Base-by-base conservation (phyloP, 148 eudicot species). In the Persicaria maculosa region DNA sequence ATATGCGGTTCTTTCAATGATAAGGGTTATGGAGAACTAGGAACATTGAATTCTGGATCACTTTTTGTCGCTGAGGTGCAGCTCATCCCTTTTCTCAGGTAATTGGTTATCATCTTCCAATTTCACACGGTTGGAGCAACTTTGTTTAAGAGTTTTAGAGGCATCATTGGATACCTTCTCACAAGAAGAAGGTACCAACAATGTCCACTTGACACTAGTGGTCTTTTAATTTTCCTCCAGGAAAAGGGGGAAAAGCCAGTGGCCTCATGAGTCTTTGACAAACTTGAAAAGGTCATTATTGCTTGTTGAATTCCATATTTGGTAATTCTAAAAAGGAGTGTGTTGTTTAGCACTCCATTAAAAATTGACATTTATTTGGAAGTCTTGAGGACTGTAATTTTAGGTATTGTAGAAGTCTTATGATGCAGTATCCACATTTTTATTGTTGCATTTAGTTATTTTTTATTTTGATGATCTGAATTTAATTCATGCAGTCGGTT, bases 401-500 rank as follows among this genome's bases (percentile, higher is more conserved):
- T 54, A 5, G 59, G 20, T 54, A 54, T 7, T 16, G 20, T 54
- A 4, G 52, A n/a, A 54, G 22, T 16, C 22, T 54, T 54, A 54
- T 54, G 59, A 16, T 54, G 20, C n/a, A 54, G 16, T 15, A 62
- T 62, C 44, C 44, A 31, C 68, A 11, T 62, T 31, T 2, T 62
- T 62, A 31, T 25, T 15, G 25, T 62, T 48, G 4, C 25, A 47
- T 71, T 72, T 58, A 64, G 36, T 44, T 6, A 50, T 50, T 44
- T 73, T 46, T 31, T 61, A 48, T 20, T n/a, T 55, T 44, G 72
- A 46, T 50, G 48, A 2, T 6, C 16, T 31, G 68, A 55, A 40
- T 75, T 71, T n/a, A 46, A 25, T 76, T 48, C 71, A 68, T 68
- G 84, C 47, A 64, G 57, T 64, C 74, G 74, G 47, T 77, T 52